Conservation (phyloP, 108 stramenopile species). For the Nitzschia palea region DNA sequence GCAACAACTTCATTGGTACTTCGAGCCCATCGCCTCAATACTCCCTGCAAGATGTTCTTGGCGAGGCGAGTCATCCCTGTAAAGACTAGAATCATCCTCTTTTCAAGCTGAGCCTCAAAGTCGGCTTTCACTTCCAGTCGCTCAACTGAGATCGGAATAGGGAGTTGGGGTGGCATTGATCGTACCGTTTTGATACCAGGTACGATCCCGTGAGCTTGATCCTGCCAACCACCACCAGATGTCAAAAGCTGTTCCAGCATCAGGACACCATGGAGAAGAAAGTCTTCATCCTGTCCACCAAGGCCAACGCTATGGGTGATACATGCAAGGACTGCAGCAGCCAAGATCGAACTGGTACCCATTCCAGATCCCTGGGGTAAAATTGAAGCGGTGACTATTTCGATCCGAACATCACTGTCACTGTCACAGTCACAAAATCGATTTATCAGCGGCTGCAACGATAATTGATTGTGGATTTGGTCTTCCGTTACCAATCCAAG, state of each 20-base stretch:
- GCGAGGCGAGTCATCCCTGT: constrained; percentile 82
- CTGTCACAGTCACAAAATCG: constrained; percentile 48
- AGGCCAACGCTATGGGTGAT: constrained; percentile 58
- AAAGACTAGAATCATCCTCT: constrained; percentile 61
- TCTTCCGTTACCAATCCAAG: constrained; percentile 54
- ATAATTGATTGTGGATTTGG: constrained; percentile 12
- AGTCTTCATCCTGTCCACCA: constrained; percentile 29
- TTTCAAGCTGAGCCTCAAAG: constrained; percentile 34
- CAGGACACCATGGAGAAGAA: constrained; percentile 56
- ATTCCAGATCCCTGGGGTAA: constrained; percentile 84
- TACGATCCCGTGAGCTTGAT: constrained; percentile 74
- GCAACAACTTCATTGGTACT: constrained; percentile 55
- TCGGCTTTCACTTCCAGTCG: constrained; percentile 24
- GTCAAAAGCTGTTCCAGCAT: constrained; percentile 78
- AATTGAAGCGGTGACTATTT: constrained; percentile 63
- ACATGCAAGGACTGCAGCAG: constrained; percentile 62
- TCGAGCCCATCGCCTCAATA: constrained; percentile 70
- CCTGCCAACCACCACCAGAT: constrained; percentile 91
- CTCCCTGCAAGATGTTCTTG: constrained; percentile 76
- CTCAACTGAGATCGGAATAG: constrained; percentile 43
- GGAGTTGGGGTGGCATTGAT: constrained; percentile 39
- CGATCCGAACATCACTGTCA: constrained; percentile 51
- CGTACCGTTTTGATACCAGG: constrained; percentile 64
- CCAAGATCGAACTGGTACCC: constrained; percentile 84
- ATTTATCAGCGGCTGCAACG: constrained; percentile 52